phyloP scores from a whole-genome alignment of 495 filamentous ascomycete species.

The Tuber umbilicatum region DNA sequence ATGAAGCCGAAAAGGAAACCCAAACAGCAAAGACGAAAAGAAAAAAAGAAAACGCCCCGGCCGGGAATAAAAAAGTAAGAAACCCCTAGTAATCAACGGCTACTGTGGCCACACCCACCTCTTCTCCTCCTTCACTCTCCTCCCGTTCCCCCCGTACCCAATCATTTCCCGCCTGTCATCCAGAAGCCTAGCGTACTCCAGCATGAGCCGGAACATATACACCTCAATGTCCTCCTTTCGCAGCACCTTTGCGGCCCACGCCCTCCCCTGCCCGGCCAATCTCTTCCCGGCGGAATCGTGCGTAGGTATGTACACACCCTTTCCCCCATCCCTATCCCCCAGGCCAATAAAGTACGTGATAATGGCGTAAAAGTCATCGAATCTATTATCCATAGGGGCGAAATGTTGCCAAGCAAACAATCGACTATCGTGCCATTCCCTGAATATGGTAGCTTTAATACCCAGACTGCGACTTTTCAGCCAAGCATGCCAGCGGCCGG shows the following conservation, averaged over 20 bases:
- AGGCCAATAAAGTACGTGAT: constrained; percentile 72
- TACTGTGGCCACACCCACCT: neutral
- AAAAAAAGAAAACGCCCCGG: neutral
- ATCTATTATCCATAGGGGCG: constrained; percentile 80
- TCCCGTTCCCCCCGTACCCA: constrained; percentile 51
- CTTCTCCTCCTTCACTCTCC: constrained; percentile 23
- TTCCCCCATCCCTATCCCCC: neutral
- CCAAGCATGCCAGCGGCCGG: constrained; percentile 64
- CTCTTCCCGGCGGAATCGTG: constrained; percentile 56
- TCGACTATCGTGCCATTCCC: constrained; percentile 68
- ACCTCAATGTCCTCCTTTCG: constrained; percentile 66
- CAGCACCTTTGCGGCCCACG: constrained; percentile 64
- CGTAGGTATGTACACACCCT: constrained; percentile 10
- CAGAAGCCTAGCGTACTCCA: constrained; percentile 63
- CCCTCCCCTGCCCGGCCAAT: constrained; percentile 58
- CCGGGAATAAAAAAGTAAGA: neutral
- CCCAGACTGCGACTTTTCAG: constrained; percentile 57
- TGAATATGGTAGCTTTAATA: constrained; percentile 67
- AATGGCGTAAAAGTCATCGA: constrained; percentile 66
- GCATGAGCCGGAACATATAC: constrained; percentile 60
- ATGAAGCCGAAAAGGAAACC: neutral
- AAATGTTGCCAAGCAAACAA: constrained; percentile 67
- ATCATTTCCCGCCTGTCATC: constrained; percentile 61
- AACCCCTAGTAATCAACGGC: neutral
- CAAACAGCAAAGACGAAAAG: neutral